A percentile compares a stretch with the other conserved stretches of the same genome.
phyloP scores from a whole-genome alignment of 108 stramenopile species.

The Skeletonema marinoi region DNA sequence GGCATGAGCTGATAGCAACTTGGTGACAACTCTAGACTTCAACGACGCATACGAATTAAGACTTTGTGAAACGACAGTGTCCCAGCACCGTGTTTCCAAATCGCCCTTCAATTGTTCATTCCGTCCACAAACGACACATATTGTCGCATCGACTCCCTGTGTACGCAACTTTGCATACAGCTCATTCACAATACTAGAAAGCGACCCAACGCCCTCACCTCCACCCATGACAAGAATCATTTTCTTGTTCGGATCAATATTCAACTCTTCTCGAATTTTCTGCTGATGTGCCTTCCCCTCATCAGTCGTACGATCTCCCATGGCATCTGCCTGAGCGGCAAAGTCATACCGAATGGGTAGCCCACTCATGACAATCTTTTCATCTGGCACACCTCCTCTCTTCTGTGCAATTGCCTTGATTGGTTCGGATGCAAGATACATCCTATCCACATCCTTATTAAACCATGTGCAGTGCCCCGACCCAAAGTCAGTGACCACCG shows the following conservation, averaged over 20 bases:
- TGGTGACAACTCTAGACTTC: conserved; percentile 31
- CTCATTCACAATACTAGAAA: conserved; percentile 81
- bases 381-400: conserved; percentile 69
- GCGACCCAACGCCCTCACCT: conserved; percentile 92
- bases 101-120: conserved; percentile 77
- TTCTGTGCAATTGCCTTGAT: conserved; percentile 65
- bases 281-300: conserved; percentile 58
- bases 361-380: conserved; percentile 89
- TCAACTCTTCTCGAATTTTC: conserved; percentile 52
- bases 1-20: conserved; percentile 21
- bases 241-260: conserved; percentile 59
- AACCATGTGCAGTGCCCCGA: conserved; percentile 95
- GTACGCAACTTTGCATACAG: conserved; percentile 56
- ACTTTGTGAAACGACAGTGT: conserved; percentile 49
- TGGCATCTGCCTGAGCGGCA: conserved; percentile 58
- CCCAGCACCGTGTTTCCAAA: conserved; percentile 76
- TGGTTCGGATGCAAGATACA: conserved; percentile 89
- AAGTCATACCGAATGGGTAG: conserved; percentile 94
- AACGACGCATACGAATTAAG: conserved; percentile 39
- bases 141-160: conserved; percentile 75
- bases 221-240: conserved; percentile 94
- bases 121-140: conserved; percentile 94
- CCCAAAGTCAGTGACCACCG: conserved; percentile 96
- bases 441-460: conserved; percentile 76
- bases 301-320: conserved; percentile 69